These are phyloP conservation scores for Phytophthora gonapodyides DNA, from an alignment of 352 stramenopile genomes.

Conservation along the genomic window DNA sequence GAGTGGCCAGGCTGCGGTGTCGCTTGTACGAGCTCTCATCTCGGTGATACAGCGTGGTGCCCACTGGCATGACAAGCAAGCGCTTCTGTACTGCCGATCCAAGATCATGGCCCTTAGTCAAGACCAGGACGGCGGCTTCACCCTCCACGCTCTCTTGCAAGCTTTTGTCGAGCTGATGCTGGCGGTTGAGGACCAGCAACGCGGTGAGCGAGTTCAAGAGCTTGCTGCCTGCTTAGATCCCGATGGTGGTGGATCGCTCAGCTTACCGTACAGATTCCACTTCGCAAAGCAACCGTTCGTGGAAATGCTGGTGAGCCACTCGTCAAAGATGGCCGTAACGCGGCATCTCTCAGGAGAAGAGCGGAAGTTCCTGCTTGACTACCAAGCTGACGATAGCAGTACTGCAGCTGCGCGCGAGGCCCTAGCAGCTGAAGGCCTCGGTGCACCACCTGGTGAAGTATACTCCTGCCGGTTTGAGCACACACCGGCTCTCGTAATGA, in stretches of 20 bases:
- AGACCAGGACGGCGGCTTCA: conserved; percentile 80
- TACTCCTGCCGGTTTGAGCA: conserved; percentile 87
- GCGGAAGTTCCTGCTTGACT: conserved; percentile 76
- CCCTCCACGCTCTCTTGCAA: conserved; percentile 75
- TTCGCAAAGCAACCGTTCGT: conserved; percentile 62
- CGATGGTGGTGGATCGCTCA: conserved; percentile 50
- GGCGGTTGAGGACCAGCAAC: conserved; percentile 79
- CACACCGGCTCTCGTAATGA: conserved; percentile 72
- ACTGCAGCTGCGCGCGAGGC: conserved; percentile 20
- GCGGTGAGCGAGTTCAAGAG: conserved; percentile 47
- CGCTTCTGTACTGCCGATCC: conserved; percentile 80
- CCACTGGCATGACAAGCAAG: conserved; percentile 73
- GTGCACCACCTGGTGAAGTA: conserved; percentile 24
- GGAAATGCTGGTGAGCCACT: conserved; percentile 85
- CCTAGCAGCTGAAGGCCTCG: conserved; percentile 28
- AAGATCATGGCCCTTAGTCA: conserved; percentile 87
- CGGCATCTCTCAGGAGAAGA: conserved; percentile 78
- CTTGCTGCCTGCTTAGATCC: conserved; percentile 58
- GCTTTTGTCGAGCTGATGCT: conserved; percentile 86
- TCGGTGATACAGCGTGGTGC: conserved; percentile 62
- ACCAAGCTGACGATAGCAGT: conserved; percentile 48
- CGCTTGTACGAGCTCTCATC: conserved; percentile 71
- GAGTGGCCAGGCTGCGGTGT: conserved; percentile 55
- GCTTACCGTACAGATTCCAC: conserved; percentile 77
- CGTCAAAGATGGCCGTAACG: conserved; percentile 77